Percentiles rank a stretch among this genome's conserved stretches.
These are phyloP conservation scores for Manihot esculenta DNA, from an alignment of 441 rosid genomes.

Conservation along the genomic window DNA sequence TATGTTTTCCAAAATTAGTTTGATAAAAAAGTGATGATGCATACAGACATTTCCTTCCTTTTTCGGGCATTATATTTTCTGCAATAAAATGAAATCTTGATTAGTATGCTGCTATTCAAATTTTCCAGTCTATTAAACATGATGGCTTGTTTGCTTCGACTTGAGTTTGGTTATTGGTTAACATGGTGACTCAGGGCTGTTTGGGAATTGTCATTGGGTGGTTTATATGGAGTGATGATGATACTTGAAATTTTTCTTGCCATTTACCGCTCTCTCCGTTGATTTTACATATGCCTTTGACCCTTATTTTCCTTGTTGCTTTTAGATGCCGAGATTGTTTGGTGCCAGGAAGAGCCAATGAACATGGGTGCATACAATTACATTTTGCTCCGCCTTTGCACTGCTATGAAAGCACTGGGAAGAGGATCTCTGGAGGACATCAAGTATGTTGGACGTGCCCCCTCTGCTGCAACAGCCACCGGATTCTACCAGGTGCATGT, in stretches of 20 bases:
- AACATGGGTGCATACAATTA: conserved; percentile 95
- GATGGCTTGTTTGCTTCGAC: background rate
- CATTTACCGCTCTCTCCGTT: background rate
- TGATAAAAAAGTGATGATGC: background rate
- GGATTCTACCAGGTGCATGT: conserved; percentile 77
- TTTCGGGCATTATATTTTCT: background rate
- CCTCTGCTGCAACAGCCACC: conserved; percentile 94
- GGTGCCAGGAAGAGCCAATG: conserved; percentile 99
- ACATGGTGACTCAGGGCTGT: background rate
- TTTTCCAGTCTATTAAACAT: background rate
- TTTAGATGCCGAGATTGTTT: conserved; percentile 87
- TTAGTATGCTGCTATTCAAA: background rate
- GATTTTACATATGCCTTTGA: background rate
- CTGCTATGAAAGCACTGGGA: conserved; percentile 57
- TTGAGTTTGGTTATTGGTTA: background rate
- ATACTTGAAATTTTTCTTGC: background rate
- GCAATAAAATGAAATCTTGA: background rate
- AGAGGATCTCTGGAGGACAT: conserved; percentile 78
- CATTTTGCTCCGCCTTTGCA: conserved; percentile 71
- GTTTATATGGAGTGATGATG: background rate
- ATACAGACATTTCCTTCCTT: background rate
- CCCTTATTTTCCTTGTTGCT: conserved; percentile 5
- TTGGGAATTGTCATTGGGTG: background rate
- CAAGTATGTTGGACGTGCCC: conserved; percentile 82
- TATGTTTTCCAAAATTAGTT: conserved; percentile 33